A percentile compares a stretch with the other conserved stretches of the same genome.
These are phyloP conservation scores for Teunomyces lycoperdinae DNA, from an alignment of 805 yeast species.

Conservation along the genomic window DNA sequence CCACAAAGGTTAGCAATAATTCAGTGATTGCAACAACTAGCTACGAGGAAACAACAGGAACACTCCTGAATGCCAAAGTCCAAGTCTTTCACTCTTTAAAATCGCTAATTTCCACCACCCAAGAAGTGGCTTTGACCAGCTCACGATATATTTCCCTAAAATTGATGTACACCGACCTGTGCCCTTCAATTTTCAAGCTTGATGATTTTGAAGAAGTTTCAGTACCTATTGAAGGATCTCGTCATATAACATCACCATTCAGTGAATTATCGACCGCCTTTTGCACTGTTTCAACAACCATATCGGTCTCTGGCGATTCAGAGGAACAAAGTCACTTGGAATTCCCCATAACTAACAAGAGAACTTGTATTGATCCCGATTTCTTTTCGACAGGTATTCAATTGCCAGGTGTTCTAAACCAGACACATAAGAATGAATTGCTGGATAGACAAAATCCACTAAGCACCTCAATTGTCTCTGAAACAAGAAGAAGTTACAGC, in stretches of 20 bases:
- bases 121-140: not conserved
- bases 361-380: not conserved
- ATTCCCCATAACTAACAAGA: not conserved
- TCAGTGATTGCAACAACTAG: not conserved
- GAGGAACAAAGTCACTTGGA: not conserved
- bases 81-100: not conserved
- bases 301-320: not conserved
- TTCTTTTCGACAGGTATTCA: not conserved
- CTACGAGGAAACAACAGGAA: not conserved
- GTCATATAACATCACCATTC: not conserved
- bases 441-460: no score
- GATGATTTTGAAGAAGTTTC: not conserved
- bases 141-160: not conserved
- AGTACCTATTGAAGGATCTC: not conserved
- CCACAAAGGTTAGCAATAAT: slow-evolving; percentile 16
- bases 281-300: not conserved
- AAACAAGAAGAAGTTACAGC: not conserved
- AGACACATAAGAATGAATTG: not conserved
- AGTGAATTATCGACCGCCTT: not conserved
- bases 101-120: not conserved
- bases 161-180: slow-evolving; percentile 1
- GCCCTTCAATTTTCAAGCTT: not conserved
- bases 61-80: not conserved
- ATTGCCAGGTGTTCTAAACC: not conserved
- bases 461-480: not conserved